Evolutionary conservation across 768 basidiomycete genomes (phyloP), one percentile per base, ranked within the genome.

Genomic region (Crassisporium funariophilum): DNA sequence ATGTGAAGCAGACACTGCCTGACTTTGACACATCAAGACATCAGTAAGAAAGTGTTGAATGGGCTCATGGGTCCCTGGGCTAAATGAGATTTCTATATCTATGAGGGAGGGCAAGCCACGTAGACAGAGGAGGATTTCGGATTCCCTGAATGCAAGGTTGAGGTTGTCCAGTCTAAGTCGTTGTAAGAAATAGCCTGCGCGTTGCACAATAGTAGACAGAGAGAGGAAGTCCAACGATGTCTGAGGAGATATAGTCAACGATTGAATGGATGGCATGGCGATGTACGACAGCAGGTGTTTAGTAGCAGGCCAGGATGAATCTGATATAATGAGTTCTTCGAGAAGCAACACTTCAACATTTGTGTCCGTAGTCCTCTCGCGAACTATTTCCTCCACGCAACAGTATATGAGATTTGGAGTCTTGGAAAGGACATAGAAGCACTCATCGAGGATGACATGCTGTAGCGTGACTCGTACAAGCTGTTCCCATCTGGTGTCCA

Each of bases 401-500:
- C 29, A 31, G 12, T 20, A 17, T 23, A 23, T 46, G 17, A 48
- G 12, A 12, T 34, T 23, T 3, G 27, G 16, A 8, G 40, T 31
- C 19, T 24, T 23, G 2, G 17, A 3, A n/a, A 48, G 46, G 12
- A 29, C 46, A 31, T 20, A 48, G 37, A 48, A 48, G 27, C 46
- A 48, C 19, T 48, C 46, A 29, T 48, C 46, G 38, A 48, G 20
- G 37, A 41, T 41, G 1, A 48, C 38, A 34, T 48, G 46, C 31
- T 48, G 46, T 12, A 41, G 15, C 15, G 31, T 39, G 17, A 48
- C 13, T 3, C 22, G 24, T 9, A n/a, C 24, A n/a, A 48, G 29
- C 10, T 48, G 38, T 3, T 20, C 20, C 46, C 46, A 48, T 5
- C 38, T 37, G 27, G 41, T 4, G 19, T 15, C 19, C 35, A 33